A percentile compares a stretch with the other conserved stretches of the same genome.
These are phyloP conservation scores for Boletus putidus DNA, from an alignment of 1,284 basidiomycete species.

Conservation along the genomic window DNA sequence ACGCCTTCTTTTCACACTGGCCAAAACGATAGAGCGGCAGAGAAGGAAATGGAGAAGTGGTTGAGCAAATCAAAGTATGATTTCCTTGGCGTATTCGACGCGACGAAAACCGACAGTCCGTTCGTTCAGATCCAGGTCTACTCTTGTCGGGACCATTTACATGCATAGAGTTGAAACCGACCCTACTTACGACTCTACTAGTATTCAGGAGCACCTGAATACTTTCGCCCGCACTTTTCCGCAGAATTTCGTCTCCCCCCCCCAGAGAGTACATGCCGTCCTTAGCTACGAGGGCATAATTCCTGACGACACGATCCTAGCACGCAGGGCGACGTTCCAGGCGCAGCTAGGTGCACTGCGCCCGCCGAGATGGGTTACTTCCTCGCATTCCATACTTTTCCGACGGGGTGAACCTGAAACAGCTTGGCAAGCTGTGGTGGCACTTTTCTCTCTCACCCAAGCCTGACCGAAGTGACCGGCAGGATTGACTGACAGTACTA, in stretches of 20 bases:
- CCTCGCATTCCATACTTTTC: constrained; percentile 9
- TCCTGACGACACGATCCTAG: rapidly evolving
- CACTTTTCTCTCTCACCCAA: constrained; percentile 4
- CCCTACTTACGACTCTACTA: neutral
- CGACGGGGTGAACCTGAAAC: neutral
- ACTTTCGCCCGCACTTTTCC: constrained; percentile 13
- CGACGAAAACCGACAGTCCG: neutral
- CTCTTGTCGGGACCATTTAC: constrained; percentile 19
- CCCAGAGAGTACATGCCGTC: constrained; percentile 12
- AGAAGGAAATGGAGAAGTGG: constrained; percentile 8
- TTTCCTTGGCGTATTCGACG: neutral
- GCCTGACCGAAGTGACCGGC: neutral
- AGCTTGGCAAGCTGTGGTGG: constrained; percentile 23
- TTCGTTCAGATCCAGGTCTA: constrained; percentile 16
- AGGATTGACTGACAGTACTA: neutral
- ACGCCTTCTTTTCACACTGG: constrained; percentile 22
- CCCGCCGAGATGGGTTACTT: constrained; percentile 1
- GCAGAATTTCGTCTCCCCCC: neutral
- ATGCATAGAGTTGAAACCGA: constrained; percentile 18
- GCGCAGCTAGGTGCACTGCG: neutral
- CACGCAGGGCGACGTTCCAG: neutral
- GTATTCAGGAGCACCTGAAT: constrained; percentile 18
- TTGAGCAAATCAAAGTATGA: constrained; percentile 14
- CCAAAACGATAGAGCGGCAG: neutral
- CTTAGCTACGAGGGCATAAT: constrained; percentile 7